Evolutionary conservation across 345 rosid species (phyloP), one percentile per base, ranked within the genome.

Genomic region (Populus pruinosa): DNA sequence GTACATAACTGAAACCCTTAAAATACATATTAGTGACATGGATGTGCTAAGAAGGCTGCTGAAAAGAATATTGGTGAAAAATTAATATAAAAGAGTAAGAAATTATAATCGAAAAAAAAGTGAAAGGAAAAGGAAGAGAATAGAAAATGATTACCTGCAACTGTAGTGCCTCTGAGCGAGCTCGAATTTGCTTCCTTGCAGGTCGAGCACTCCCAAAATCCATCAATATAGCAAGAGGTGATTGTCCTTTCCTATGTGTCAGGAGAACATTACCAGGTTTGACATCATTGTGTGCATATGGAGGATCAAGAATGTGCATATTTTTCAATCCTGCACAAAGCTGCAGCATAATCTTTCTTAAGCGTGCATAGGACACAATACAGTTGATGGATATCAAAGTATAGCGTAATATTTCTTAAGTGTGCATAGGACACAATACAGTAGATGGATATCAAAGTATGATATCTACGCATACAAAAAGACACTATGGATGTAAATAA

Each of bases 251-350:
- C 83, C 92, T 92, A 71, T 75, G 89, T 59, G 93, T 85, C 79
- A 92, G 80, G 73, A 90, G 97, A 75, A 96, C 86, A 82, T 96
- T 96, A 33, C 99, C 99, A 70, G 98, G 97, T 87, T 96, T 96
- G 76, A 96, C 97, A 88, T 96, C 99, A 88, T 96, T 94, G 87
- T 96, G 99, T 74, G 98, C 97, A 85, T 92, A 92, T 72, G 99
- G 97, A 71, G 98, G 98, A 75, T 89, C 95, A 82, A 92, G 86
- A 74, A 87, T 73, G 80, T 94, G 98, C 99, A 96, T 94, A 84
- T 96, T 97, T 83, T 89, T 90, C 69, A 96, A 91, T 79, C 99
- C 99, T 81, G 95, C 97, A 85, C 99, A 94, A 76, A 96, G 92
- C 99, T 96, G 89, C 70, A 70, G 72, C 70, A 73, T 77, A 66